Evolutionary conservation across 768 basidiomycete genomes (phyloP).

Genomic region (Sporobolomyces roseus): DNA sequence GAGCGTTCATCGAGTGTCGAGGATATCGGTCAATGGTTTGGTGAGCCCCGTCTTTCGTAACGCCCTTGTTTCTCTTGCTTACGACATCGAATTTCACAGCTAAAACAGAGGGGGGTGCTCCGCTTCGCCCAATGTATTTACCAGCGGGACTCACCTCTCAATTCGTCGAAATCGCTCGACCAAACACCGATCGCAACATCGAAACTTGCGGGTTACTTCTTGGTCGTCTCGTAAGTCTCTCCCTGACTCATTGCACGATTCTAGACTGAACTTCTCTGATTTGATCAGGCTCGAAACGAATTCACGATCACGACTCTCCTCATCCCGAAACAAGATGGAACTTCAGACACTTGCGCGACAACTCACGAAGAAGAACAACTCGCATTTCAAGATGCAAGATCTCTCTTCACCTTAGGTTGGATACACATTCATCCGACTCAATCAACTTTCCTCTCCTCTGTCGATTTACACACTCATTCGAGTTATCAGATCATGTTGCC

Average conservation of each 20-base stretch:
- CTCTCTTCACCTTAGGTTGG: conserved; percentile 85
- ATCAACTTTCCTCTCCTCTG: conserved; percentile 91
- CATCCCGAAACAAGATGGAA: conserved; percentile 82
- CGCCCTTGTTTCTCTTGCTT: neutral
- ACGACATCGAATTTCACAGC: neutral
- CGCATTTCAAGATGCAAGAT: conserved; percentile 74
- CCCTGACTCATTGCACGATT: neutral
- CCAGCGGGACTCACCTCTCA: conserved; percentile 69
- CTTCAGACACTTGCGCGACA: conserved; percentile 89
- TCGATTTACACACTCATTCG: conserved; percentile 86
- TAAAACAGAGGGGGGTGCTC: conserved; percentile 27
- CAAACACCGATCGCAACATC: conserved; percentile 70
- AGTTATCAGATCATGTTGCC: conserved; percentile 84
- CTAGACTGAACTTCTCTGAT: neutral
- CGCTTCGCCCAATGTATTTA: conserved; percentile 62
- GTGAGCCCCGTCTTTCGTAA: neutral
- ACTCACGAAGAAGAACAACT: conserved; percentile 82
- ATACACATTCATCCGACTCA: conserved; percentile 91
- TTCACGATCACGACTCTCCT: conserved; percentile 74
- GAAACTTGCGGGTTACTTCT: conserved; percentile 85
- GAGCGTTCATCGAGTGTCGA: neutral
- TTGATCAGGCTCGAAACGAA: conserved; percentile 54
- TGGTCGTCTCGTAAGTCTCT: conserved; percentile 54
- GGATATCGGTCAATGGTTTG: neutral
- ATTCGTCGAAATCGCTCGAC: conserved; percentile 66